A percentile compares a stretch with the other conserved stretches of the same genome.
Conservation (phyloP, 139 green algal genomes). For the Astrephomene gubernaculifera region DNA sequence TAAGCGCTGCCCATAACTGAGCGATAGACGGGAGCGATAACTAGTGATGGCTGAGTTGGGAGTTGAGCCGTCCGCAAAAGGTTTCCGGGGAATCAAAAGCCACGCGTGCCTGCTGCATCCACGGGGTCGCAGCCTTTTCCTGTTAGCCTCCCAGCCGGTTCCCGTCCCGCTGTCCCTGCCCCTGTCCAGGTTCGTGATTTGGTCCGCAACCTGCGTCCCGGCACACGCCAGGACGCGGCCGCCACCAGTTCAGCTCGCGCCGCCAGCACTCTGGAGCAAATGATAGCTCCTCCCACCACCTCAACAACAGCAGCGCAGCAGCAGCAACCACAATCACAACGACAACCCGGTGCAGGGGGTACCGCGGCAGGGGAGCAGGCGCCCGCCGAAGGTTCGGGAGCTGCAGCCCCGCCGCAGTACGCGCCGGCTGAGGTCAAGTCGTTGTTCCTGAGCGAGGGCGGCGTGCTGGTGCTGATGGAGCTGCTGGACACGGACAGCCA, state of each 20-base stretch:
- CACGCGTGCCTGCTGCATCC: not conserved
- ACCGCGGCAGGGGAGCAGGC: constrained; percentile 41
- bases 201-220: constrained; percentile 67
- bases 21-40: too few relatives aligned
- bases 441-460: constrained; percentile 73
- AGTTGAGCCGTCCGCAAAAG: too few relatives aligned
- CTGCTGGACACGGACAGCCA: constrained; percentile 75
- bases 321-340: too few relatives aligned
- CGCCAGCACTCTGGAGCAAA: not conserved
- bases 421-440: constrained; percentile 49
- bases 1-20: too few relatives aligned
- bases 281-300: too few relatives aligned
- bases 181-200: constrained; percentile 66
- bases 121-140: not conserved
- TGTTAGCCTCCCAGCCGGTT: not conserved
- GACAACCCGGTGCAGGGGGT: too few relatives aligned
- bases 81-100: too few relatives aligned
- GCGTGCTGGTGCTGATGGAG: constrained; percentile 78
- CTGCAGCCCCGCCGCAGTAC: constrained; percentile 27
- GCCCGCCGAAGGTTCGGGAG: not conserved
- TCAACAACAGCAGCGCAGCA: too few relatives aligned
- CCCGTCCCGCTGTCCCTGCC: not conserved
- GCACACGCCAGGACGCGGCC: constrained; percentile 36
- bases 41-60: too few relatives aligned
- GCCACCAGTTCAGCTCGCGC: constrained; percentile 29